Evolutionary conservation across 2,329 filamentous ascomycete species (phyloP).

Genomic region (Tolypocladium sp.): DNA sequence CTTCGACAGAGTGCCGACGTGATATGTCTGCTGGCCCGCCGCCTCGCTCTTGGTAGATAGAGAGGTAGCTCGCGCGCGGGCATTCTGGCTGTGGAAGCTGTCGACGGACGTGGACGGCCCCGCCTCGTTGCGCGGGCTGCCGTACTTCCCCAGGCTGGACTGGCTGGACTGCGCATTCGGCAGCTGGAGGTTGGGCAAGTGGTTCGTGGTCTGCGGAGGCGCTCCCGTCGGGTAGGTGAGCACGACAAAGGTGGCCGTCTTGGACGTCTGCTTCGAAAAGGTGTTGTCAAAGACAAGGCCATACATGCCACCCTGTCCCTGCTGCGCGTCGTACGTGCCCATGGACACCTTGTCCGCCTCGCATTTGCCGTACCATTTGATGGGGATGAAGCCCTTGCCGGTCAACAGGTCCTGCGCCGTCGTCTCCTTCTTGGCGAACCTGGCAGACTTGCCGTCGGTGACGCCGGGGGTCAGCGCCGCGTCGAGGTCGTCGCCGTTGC

Average conservation of each 20-base stretch:
- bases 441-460: constrained; percentile 35
- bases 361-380: constrained; percentile 88
- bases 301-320: constrained; percentile 80
- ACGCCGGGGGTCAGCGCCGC: constrained; percentile 32
- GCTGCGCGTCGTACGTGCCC: constrained; percentile 72
- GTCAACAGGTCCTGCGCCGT: constrained; percentile 55
- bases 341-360: constrained; percentile 93
- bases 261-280: constrained; percentile 90
- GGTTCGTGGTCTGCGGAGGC: constrained; percentile 64
- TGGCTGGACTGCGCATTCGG: constrained; percentile 30
- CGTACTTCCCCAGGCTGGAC: constrained; percentile 41
- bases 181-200: constrained; percentile 51
- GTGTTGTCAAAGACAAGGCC: constrained; percentile 98
- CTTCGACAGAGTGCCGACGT: constrained; percentile 82
- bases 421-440: constrained; percentile 47
- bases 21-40: constrained; percentile 45
- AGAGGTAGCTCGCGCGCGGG: constrained; percentile 34
- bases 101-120: constrained; percentile 47
- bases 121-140: constrained; percentile 34
- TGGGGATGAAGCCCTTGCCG: constrained; percentile 58
- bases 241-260: constrained; percentile 89
- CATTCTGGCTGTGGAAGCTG: constrained; percentile 46
- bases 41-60: constrained; percentile 44
- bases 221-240: constrained; percentile 84
- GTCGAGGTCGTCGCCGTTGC: constrained; percentile 32